phyloP scores from a whole-genome alignment of 2,329 filamentous ascomycete species.

The Epichloe brachyelytri region DNA sequence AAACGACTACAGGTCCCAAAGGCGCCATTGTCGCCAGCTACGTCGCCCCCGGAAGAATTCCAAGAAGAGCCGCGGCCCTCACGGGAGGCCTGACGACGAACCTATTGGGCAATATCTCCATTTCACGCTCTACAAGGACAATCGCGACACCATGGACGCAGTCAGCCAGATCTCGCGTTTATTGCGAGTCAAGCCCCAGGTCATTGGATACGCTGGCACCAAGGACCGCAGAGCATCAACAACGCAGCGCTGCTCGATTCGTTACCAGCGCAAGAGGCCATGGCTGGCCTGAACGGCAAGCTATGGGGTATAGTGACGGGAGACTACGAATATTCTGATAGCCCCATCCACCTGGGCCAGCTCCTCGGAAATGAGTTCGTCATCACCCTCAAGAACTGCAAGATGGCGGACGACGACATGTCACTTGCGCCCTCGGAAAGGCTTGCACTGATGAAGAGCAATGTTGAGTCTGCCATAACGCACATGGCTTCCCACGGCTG shows the following conservation, averaged over 20 bases:
- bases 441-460: slow-evolving; percentile 17
- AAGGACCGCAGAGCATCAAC: slow-evolving; percentile 85
- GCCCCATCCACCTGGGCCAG: slow-evolving; percentile 69
- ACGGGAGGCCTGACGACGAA: slow-evolving; percentile 17
- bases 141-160: slow-evolving; percentile 92
- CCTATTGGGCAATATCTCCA: slow-evolving; percentile 64
- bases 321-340: slow-evolving; percentile 64
- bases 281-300: slow-evolving; percentile 53
- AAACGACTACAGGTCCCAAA: slow-evolving; percentile 51
- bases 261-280: slow-evolving; percentile 38
- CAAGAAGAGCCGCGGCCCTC: slow-evolving; percentile 15
- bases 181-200: slow-evolving; percentile 60
- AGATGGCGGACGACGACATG: slow-evolving; percentile 34
- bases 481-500: slow-evolving; percentile 66
- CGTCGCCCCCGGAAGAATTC: slow-evolving; percentile 31
- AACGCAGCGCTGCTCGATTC: slow-evolving; percentile 64
- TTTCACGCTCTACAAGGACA: slow-evolving; percentile 91
- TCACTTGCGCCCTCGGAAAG: slow-evolving; percentile 15
- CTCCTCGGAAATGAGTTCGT: slow-evolving; percentile 83
- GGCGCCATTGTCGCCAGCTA: slow-evolving; percentile 55
- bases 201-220: slow-evolving; percentile 68
- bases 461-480: slow-evolving; percentile 46
- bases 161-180: slow-evolving; percentile 63
- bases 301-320: slow-evolving; percentile 55
- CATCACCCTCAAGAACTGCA: slow-evolving; percentile 79